Evolutionary conservation across 208 protist genomes (phyloP), one percentile per base, ranked within the genome.

Genomic region (Trypanosoma melophagium): DNA sequence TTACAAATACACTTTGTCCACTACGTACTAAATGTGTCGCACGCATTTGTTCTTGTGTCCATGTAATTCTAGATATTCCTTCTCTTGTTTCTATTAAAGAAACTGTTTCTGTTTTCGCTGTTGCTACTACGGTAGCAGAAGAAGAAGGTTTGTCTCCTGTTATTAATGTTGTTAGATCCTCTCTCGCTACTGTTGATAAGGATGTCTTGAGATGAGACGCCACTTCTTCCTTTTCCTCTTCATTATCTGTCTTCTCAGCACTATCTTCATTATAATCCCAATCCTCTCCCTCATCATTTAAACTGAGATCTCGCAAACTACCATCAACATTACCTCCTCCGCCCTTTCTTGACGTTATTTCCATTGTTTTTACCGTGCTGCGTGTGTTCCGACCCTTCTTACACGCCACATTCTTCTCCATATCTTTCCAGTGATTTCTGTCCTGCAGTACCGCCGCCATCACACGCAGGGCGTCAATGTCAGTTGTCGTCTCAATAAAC

Each of bases 1-100:
- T 93, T 16, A 94, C 38, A 61, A 96, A 92, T 10, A 95, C 72
- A 69, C 84, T 92, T 45, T 65, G 41, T 1, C 91, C 89, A 0
- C 14, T 25, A n/a, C 62, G 60, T 17, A 91, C 60, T 19, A 84
- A 66, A 42, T 79, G 62, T 14, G 80, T 45, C 8, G 86, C 86
- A 47, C 53, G 66, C 25, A 66, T 63, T 65, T 90, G 83, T 53
- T 93, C 80, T 10, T 42, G 14, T 2, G 79, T 83, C 77, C 81
- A 90, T 21, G 60, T 22, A 31, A 61, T 57, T 41, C 49, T 12
- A 19, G 9, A 10, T 0, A 53, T 31, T 58, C 2, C 19, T 16
- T 25, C 22, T 41, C n/a, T 24, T 16, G 2, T 53, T 45, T 25
- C 52, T n/a, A n/a, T n/a, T n/a, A n/a, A n/a, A n/a, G n/a, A n/a